phyloP scores from a whole-genome alignment of 305 asterid species.

The Fraxinus greggii region DNA sequence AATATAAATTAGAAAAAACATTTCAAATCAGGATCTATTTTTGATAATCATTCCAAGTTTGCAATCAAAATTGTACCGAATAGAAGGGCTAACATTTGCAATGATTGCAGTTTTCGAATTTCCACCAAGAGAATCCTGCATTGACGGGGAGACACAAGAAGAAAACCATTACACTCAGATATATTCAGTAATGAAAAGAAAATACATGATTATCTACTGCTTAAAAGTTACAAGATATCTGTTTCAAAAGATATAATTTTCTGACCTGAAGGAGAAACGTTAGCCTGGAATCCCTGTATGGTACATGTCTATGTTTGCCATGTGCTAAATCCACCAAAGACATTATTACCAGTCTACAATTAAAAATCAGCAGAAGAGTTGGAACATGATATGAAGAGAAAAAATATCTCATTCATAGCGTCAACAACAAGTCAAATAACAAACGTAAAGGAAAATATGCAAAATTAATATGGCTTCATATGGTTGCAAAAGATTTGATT shows the following conservation, averaged over 20 bases:
- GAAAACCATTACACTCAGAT: slow-evolving; percentile 19
- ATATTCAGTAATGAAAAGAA: slow-evolving; percentile 22
- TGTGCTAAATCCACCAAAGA: slow-evolving; percentile 84
- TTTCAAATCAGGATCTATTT: slow-evolving; percentile 10
- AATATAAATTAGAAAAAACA: not conserved
- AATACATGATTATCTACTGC: slow-evolving; percentile 9
- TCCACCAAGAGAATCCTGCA: slow-evolving; percentile 92
- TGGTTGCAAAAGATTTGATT: not conserved
- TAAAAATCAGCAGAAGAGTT: slow-evolving; percentile 25
- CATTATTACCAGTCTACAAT: slow-evolving; percentile 72
- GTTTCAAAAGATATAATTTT: not conserved
- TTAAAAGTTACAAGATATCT: slow-evolving; percentile 16
- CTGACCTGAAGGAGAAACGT: slow-evolving; percentile 93
- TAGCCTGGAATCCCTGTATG: slow-evolving; percentile 85
- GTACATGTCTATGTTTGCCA: slow-evolving; percentile 80
- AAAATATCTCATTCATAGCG: not conserved
- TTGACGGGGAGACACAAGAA: slow-evolving; percentile 20
- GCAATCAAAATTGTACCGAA: slow-evolving; percentile 42
- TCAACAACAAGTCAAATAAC: not conserved
- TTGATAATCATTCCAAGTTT: not conserved
- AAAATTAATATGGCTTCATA: not conserved
- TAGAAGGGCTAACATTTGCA: slow-evolving; percentile 85
- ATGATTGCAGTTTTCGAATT: slow-evolving; percentile 82
- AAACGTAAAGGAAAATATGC: not conserved
- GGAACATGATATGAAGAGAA: slow-evolving; percentile 6